Evolutionary conservation across 805 yeast genomes (phyloP).

Genomic region (Yueomyces sinensis): DNA sequence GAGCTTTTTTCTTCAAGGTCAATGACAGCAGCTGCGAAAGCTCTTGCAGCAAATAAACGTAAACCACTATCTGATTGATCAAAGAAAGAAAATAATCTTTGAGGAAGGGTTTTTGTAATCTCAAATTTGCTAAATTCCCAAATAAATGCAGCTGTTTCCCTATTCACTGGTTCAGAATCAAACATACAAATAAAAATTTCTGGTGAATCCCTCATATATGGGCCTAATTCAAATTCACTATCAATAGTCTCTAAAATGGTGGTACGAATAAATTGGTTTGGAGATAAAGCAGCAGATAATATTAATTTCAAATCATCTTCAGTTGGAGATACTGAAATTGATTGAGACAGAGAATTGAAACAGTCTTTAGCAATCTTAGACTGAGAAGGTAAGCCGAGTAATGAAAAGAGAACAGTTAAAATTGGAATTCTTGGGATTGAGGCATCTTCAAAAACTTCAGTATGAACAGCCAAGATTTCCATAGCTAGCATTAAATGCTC

Average conservation of each 20-base stretch:
- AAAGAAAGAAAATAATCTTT: constrained; percentile 36
- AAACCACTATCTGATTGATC: constrained; percentile 49
- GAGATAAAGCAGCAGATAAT: constrained; percentile 41
- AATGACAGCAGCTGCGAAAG: constrained; percentile 47
- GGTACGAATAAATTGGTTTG: constrained; percentile 60
- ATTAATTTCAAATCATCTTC: constrained; percentile 45
- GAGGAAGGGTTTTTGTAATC: constrained; percentile 24
- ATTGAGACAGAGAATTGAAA: constrained; percentile 62
- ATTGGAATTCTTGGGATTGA: constrained; percentile 58
- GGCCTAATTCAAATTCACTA: constrained; percentile 49
- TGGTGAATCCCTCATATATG: constrained; percentile 35
- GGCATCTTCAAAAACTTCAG: constrained; percentile 52
- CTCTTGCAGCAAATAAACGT: constrained; percentile 57
- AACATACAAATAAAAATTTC: constrained; percentile 72
- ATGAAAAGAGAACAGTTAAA: constrained; percentile 44
- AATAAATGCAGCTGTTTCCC: constrained; percentile 60
- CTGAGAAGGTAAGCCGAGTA: constrained; percentile 63
- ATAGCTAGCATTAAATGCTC: constrained; percentile 69
- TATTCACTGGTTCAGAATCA: constrained; percentile 52
- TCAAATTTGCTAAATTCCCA: constrained; percentile 67
- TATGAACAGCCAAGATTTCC: constrained; percentile 58
- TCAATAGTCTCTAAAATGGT: constrained; percentile 76
- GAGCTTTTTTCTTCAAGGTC: constrained; percentile 19
- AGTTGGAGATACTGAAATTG: constrained; percentile 50
- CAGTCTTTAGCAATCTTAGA: constrained; percentile 78